A percentile compares a stretch with the other conserved stretches of the same genome.
phyloP scores from a whole-genome alignment of 495 filamentous ascomycete species.

The Penicillium mononematosum region DNA sequence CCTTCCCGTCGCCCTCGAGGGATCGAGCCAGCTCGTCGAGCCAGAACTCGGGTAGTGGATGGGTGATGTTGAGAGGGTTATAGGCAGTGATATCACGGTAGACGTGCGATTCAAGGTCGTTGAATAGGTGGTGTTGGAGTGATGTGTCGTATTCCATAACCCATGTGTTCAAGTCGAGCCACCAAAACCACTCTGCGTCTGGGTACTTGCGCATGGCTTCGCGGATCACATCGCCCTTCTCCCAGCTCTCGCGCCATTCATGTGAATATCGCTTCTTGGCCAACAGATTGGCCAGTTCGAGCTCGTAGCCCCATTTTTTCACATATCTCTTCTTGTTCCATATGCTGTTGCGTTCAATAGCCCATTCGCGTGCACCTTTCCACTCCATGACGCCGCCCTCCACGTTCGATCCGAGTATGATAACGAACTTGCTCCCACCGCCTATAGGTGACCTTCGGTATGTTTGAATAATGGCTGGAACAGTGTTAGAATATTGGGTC shows the following conservation, averaged over 20 bases:
- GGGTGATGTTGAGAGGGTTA: constrained; percentile 92
- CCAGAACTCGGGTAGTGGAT: constrained; percentile 69
- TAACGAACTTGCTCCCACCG: constrained; percentile 86
- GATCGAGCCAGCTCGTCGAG: constrained; percentile 73
- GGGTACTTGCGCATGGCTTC: constrained; percentile 91
- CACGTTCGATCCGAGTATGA: constrained; percentile 90
- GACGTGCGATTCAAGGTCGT: constrained; percentile 65
- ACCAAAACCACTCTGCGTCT: constrained; percentile 99
- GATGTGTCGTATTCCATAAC: constrained; percentile 96
- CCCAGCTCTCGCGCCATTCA: constrained; percentile 99
- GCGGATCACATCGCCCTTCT: constrained; percentile 95
- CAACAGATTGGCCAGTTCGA: constrained; percentile 96
- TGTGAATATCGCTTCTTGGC: constrained; percentile 98
- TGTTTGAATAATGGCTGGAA: constrained; percentile 35
- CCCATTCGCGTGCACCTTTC: constrained; percentile 98
- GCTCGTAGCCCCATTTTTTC: constrained; percentile 85
- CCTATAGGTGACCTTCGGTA: constrained; percentile 65
- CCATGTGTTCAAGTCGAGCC: constrained; percentile 96
- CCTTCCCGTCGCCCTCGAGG: constrained; percentile 68
- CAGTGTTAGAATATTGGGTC: not conserved
- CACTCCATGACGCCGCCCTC: constrained; percentile 98
- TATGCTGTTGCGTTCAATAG: constrained; percentile 93
- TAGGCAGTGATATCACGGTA: constrained; percentile 97
- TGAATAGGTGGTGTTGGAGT: constrained; percentile 86
- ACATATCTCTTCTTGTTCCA: constrained; percentile 91